Conservation (phyloP, 1,139 yeast genomes). For the Debaryomycetaceae sp. region DNA sequence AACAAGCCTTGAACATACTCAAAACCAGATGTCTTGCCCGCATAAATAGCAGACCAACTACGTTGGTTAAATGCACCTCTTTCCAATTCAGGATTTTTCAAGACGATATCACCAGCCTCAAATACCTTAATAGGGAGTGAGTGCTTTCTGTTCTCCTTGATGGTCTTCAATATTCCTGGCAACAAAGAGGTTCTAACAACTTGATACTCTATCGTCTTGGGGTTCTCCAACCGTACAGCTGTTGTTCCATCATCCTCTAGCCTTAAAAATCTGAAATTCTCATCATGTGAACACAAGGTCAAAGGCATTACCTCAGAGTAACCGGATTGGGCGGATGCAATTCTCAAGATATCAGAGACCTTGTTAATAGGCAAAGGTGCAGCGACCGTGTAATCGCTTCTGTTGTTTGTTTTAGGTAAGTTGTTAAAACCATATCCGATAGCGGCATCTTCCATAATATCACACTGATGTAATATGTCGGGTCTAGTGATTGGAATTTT, state of each 20-base stretch:
- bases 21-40: conserved; percentile 93
- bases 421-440: conserved; percentile 94
- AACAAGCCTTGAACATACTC: conserved; percentile 92
- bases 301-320: conserved; percentile 96
- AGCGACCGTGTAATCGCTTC: conserved; percentile 77
- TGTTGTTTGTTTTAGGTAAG: conserved; percentile 76
- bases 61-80: conserved; percentile 91
- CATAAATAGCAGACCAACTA: conserved; percentile 91
- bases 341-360: conserved; percentile 84
- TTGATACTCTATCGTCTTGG: conserved; percentile 94
- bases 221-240: conserved; percentile 91
- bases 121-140: conserved; percentile 91
- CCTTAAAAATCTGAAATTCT: conserved; percentile 85
- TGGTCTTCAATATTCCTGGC: conserved; percentile 93
- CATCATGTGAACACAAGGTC: conserved; percentile 94
- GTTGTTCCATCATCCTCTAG: conserved; percentile 65
- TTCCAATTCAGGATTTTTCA: conserved; percentile 75
- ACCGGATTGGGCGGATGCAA: conserved; percentile 91
- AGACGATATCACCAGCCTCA: conserved; percentile 92
- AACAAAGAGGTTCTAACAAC: conserved; percentile 93
- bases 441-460: conserved; percentile 98
- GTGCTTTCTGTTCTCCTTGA: conserved; percentile 94
- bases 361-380: conserved; percentile 88
- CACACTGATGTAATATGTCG: conserved; percentile 95
- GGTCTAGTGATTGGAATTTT: conserved; percentile 89